Percentiles rank a stretch among this genome's conserved stretches.
phyloP scores from a whole-genome alignment of 129 eudicot species.

The Chrysanthemum lavandulifolium region DNA sequence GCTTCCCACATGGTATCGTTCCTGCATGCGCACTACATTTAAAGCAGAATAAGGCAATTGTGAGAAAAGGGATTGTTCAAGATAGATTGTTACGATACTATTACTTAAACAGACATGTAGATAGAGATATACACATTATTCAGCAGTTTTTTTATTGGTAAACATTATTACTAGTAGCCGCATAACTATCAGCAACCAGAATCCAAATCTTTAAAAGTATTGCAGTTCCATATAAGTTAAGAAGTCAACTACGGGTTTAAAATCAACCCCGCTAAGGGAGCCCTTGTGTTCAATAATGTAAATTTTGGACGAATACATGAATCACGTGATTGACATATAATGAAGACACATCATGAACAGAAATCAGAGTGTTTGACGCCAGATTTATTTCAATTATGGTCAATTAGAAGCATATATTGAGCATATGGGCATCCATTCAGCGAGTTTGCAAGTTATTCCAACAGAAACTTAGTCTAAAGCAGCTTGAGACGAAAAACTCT shows the following conservation, averaged over 20 bases:
- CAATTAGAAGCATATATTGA: not conserved
- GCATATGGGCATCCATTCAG: not conserved
- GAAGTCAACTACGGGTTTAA: not conserved
- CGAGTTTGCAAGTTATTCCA: not conserved
- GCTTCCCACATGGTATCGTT: constrained; percentile 52
- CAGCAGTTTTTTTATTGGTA: not conserved
- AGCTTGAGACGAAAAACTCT: not conserved
- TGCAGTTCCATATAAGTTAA: not conserved
- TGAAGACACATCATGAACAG: not conserved
- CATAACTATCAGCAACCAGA: not conserved
- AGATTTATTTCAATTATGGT: no score
- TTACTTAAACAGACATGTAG: not conserved
- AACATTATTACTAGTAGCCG: not conserved
- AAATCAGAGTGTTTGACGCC: not conserved
- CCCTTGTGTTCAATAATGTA: not conserved
- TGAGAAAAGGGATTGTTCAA: not conserved
- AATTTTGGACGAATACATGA: not conserved
- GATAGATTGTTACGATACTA: not conserved
- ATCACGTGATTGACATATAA: not conserved
- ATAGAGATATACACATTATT: not conserved
- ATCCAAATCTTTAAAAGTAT: not conserved
- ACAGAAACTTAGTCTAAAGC: not conserved
- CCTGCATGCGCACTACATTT: constrained; percentile 43
- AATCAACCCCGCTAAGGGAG: not conserved
- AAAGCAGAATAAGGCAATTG: constrained; percentile 1